Evolutionary conservation across 495 filamentous ascomycete species (phyloP).

Genomic region (Mytilinidion resinicola): DNA sequence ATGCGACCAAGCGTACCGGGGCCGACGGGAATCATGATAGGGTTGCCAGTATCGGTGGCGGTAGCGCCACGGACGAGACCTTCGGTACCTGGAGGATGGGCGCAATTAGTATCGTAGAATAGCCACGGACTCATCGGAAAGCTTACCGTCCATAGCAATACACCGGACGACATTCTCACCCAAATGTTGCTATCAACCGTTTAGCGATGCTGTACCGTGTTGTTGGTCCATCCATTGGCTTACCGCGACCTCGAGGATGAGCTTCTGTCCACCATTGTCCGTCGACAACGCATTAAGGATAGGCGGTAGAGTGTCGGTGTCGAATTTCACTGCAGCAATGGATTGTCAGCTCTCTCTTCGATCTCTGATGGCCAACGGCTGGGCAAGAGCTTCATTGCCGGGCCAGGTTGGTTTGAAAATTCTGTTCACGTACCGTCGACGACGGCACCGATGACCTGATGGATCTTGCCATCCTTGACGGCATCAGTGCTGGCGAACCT

Average conservation of each 20-base stretch:
- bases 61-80: slow-evolving; percentile 88
- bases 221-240: slow-evolving; percentile 36
- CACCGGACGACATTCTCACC: slow-evolving; percentile 98
- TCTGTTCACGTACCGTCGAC: slow-evolving; percentile 58
- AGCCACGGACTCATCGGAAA: background rate
- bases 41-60: slow-evolving; percentile 81
- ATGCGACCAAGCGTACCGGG: slow-evolving; percentile 94
- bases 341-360: slow-evolving; percentile 39
- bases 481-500: slow-evolving; percentile 35
- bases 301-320: slow-evolving; percentile 83
- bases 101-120: slow-evolving; percentile 9
- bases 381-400: slow-evolving; percentile 10
- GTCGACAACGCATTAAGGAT: slow-evolving; percentile 97
- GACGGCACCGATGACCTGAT: slow-evolving; percentile 59
- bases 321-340: slow-evolving; percentile 81
- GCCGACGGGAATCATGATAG: slow-evolving; percentile 97
- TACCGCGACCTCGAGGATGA: slow-evolving; percentile 95
- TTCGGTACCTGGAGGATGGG: slow-evolving; percentile 71
- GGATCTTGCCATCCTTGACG: slow-evolving; percentile 38
- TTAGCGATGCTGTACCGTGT: slow-evolving; percentile 36
- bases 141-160: slow-evolving; percentile 99
- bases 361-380: slow-evolving; percentile 15
- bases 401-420: slow-evolving; percentile 22
- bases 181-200: slow-evolving; percentile 79
- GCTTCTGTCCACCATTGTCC: slow-evolving; percentile 85